Percentiles rank a stretch among this genome's conserved stretches.
Evolutionary conservation across 108 stramenopile species (phyloP).

Genomic region (Schizochytrium sp.): DNA sequence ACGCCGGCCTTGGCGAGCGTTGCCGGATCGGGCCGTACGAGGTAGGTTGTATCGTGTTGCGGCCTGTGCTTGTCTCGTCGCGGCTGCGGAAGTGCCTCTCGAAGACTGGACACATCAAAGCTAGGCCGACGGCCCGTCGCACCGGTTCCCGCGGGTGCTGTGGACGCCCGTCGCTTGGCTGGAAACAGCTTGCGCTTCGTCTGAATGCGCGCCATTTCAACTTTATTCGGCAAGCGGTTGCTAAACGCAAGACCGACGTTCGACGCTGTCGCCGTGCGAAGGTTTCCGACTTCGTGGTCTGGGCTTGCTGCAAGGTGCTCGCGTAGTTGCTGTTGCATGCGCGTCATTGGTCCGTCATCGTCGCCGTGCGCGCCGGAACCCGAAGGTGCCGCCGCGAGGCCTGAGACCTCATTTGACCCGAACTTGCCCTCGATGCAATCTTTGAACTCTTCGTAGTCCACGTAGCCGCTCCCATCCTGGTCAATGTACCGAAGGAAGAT

Average conservation of each 20-base stretch:
- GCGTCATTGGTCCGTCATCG: neutral
- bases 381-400: neutral
- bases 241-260: neutral
- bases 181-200: constrained; percentile 13
- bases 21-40: neutral
- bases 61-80: neutral
- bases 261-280: neutral
- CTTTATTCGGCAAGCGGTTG: neutral
- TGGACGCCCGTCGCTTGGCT: neutral
- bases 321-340: neutral
- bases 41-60: neutral
- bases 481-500: constrained; percentile 1
- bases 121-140: neutral
- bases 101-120: neutral
- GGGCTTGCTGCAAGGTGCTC: neutral
- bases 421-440: neutral
- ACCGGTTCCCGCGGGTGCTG: neutral
- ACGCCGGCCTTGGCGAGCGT: neutral
- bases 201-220: neutral
- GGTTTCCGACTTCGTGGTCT: neutral
- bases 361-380: neutral
- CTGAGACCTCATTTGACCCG: neutral
- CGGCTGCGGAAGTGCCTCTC: neutral
- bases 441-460: constrained; percentile 1
- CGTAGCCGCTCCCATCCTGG: constrained; percentile 7